Percentiles rank a stretch among this genome's conserved stretches.
These are phyloP conservation scores for Aureobasidium uvarum DNA, from an alignment of 2,329 filamentous ascomycete species.

Conservation along the genomic window DNA sequence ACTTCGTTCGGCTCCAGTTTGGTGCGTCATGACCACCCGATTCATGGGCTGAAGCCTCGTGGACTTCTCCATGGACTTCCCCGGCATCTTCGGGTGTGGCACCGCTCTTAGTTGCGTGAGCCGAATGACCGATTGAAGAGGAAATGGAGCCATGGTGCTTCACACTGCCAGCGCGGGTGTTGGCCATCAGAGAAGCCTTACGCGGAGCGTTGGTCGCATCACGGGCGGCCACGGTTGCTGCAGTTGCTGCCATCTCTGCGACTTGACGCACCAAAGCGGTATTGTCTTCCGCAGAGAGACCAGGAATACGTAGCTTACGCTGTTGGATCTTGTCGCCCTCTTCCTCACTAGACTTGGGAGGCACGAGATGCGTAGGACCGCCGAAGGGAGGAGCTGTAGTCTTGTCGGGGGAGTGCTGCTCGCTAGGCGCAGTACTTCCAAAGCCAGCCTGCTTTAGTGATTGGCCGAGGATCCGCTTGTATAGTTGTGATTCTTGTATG, in stretches of 20 bases:
- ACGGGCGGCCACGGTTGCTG: conserved; percentile 79
- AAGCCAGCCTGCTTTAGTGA: conserved; percentile 82
- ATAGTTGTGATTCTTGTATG: conserved; percentile 82
- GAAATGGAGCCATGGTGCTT: conserved; percentile 34
- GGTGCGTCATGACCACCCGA: conserved; percentile 91
- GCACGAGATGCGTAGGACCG: conserved; percentile 62
- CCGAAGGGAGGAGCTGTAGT: conserved; percentile 32
- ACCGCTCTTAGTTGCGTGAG: conserved; percentile 25
- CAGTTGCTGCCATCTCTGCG: conserved; percentile 89
- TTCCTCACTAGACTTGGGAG: conserved; percentile 61
- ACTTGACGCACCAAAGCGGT: conserved; percentile 78
- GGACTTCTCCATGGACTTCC: conserved; percentile 41
- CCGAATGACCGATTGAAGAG: conserved; percentile 4
- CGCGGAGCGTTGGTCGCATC: conserved; percentile 62
- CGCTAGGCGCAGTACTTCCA: conserved; percentile 50
- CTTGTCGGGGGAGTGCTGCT: conserved; percentile 33
- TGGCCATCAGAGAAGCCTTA: conserved; percentile 49
- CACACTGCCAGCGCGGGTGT: conserved; percentile 28
- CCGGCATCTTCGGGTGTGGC: conserved; percentile 40
- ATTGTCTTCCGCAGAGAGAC: conserved; percentile 79
- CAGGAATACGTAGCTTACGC: conserved; percentile 51
- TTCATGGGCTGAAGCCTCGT: conserved; percentile 50
- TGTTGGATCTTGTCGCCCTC: conserved; percentile 43
- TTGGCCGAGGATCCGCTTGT: conserved; percentile 90
- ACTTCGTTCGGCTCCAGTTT: conserved; percentile 94